A percentile compares a stretch with the other conserved stretches of the same genome.
Conservation (phyloP, 2,329 filamentous ascomycete genomes). For the Neopestalotiopsis clavispora region DNA sequence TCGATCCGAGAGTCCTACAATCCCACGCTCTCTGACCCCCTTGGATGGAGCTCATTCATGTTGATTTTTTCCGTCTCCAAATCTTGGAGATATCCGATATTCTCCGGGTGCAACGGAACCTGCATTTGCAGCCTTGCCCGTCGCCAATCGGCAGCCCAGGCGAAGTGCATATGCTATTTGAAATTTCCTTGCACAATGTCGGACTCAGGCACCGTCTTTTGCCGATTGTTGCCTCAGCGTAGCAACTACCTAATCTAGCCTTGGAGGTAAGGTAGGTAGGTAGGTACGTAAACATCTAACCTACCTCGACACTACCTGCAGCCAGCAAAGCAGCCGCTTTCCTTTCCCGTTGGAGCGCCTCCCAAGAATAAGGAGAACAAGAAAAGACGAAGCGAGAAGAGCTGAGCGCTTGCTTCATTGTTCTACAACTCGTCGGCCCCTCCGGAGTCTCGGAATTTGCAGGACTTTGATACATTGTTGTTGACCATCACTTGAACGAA, state of each 20-base stretch:
- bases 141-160: neutral
- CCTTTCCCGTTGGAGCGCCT: too few species aligned
- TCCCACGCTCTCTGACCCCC: neutral
- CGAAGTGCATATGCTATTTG: neutral
- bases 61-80: neutral
- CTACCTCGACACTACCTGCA: too few species aligned
- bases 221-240: neutral
- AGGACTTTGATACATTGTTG: too few species aligned
- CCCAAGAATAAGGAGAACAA: too few species aligned
- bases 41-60: neutral
- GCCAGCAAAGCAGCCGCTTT: too few species aligned
- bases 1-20: neutral
- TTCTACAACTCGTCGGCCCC: too few species aligned
- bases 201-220: neutral
- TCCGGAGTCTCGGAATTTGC: too few species aligned
- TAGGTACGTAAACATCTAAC: too few species aligned
- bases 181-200: neutral
- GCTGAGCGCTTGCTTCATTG: too few species aligned
- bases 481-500: too few species aligned
- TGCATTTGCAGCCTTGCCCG: neutral
- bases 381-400: too few species aligned
- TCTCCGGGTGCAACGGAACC: constrained; percentile 9
- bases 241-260: neutral
- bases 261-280: too few species aligned
- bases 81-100: constrained; percentile 4